These are phyloP conservation scores for Apiospora arundinis DNA, from an alignment of 2,329 filamentous ascomycete species.

Conservation along the genomic window DNA sequence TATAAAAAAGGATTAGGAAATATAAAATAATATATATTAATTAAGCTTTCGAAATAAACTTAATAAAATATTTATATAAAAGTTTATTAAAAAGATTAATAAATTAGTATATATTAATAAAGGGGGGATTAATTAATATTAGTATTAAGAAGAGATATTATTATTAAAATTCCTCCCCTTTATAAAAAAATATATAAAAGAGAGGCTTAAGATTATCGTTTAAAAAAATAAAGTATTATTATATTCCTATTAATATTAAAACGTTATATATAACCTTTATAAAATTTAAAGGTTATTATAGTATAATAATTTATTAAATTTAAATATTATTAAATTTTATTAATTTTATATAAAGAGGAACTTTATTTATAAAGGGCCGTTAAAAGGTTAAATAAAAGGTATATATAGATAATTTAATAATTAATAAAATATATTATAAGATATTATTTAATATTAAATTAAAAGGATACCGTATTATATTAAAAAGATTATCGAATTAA, in stretches of 20 bases:
- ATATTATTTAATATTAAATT: not conserved
- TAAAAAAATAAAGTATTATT: not conserved
- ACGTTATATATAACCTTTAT: not conserved
- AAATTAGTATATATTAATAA: not conserved
- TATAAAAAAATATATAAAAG: not conserved
- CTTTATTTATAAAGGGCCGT: not conserved
- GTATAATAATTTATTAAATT: not conserved
- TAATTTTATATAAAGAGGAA: not conserved
- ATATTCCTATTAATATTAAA: not conserved
- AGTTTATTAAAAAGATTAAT: not conserved
- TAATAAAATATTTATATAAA: not conserved
- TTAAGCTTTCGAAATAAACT: not conserved
- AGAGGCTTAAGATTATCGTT: not conserved
- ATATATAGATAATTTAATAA: not conserved
- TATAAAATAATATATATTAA: too few relatives aligned
- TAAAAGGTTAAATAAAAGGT: not conserved
- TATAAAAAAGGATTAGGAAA: not conserved
- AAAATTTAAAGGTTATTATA: not conserved
- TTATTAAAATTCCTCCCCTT: not conserved
- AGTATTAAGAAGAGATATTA: not conserved
- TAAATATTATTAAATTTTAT: not conserved
- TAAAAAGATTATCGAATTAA: not conserved
- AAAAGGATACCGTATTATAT: not conserved
- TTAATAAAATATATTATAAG: not conserved
- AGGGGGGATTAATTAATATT: not conserved